Evolutionary conservation across 1,284 basidiomycete species (phyloP).

Genomic region (Limonomyces culmigenus): DNA sequence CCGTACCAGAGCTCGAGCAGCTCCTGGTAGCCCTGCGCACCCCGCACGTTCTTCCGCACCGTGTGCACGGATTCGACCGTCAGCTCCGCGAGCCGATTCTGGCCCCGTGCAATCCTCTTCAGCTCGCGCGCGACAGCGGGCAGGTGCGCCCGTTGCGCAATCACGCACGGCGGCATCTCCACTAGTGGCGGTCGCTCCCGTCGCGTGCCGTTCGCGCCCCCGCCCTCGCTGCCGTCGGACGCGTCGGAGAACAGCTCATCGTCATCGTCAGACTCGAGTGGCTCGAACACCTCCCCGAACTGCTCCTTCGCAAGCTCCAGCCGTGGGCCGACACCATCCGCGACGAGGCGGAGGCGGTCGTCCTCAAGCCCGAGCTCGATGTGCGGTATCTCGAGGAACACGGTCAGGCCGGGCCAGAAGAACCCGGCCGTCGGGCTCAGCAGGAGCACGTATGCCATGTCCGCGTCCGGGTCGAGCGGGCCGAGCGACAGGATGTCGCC

Average conservation of each 20-base stretch:
- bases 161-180: conserved; percentile 34
- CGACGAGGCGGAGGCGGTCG: conserved; percentile 69
- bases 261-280: conserved; percentile 22
- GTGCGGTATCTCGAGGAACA: conserved; percentile 49
- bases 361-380: conserved; percentile 72
- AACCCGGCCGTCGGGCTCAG: conserved; percentile 80
- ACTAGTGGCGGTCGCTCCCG: too few species aligned
- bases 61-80: conserved; percentile 84
- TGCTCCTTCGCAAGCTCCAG: conserved; percentile 67
- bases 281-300: conserved; percentile 55
- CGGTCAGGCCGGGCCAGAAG: conserved; percentile 88
- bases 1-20: conserved; percentile 91
- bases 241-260: too few species aligned
- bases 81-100: conserved; percentile 81
- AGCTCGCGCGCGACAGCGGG: conserved; percentile 82
- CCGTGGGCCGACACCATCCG: conserved; percentile 72
- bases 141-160: conserved; percentile 85
- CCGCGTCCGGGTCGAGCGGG: conserved; percentile 36
- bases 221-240: too few species aligned
- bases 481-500: conserved; percentile 20
- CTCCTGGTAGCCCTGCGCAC: conserved; percentile 62
- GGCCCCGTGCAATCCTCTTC: conserved; percentile 79
- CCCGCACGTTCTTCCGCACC: conserved; percentile 53
- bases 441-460: conserved; percentile 64
- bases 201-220: neutral